phyloP scores from a whole-genome alignment of 306 rosid species.

The Cucumis cinereus region DNA sequence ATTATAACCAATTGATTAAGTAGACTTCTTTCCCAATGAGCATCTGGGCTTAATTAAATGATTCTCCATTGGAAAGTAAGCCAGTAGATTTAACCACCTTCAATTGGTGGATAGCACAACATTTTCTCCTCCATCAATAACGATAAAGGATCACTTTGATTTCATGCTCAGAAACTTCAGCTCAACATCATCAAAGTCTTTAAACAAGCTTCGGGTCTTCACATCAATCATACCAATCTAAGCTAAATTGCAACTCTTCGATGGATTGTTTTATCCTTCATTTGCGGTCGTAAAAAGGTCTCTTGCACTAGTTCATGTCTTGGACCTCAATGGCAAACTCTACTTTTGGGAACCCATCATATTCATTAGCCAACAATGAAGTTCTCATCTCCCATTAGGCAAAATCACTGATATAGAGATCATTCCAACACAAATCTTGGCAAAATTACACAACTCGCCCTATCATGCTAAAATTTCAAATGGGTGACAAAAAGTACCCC shows the following conservation, averaged over 20 bases:
- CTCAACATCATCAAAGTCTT: neutral
- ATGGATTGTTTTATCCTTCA: neutral
- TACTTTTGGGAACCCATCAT: neutral
- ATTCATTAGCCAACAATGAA: neutral
- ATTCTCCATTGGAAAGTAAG: neutral
- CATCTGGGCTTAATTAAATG: neutral
- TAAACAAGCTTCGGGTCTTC: neutral
- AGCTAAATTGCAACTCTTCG: neutral
- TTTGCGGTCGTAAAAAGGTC: neutral
- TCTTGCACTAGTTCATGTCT: neutral
- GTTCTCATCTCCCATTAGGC: neutral
- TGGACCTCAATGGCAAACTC: neutral
- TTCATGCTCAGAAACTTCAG: neutral
- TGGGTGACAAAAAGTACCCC: neutral
- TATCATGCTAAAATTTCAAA: neutral
- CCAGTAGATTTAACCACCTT: neutral
- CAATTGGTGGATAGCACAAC: neutral
- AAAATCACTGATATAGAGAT: neutral
- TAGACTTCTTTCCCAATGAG: neutral
- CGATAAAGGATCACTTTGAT: neutral
- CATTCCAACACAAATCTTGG: neutral
- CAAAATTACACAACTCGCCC: neutral
- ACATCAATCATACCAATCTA: neutral
- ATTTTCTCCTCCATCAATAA: no score
- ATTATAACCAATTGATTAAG: neutral